These are phyloP conservation scores for Astrocystis sublimbata DNA, from an alignment of 495 filamentous ascomycete species.

Conservation along the genomic window DNA sequence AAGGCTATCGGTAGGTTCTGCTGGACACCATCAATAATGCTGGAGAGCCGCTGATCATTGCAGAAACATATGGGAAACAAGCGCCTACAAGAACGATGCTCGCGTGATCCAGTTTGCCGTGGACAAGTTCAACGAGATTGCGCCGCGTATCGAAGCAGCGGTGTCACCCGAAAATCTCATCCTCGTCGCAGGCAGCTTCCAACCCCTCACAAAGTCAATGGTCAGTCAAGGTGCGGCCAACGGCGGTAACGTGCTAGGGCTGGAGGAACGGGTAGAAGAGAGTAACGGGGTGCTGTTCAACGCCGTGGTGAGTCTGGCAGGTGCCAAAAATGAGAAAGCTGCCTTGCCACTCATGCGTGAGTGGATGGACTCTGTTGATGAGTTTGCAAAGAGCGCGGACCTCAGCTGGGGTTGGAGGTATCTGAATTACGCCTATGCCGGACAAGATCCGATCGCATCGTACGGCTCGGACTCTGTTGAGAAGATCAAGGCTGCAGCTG, in stretches of 20 bases:
- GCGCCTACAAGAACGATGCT: constrained; percentile 11
- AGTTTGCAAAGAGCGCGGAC: constrained; percentile 19
- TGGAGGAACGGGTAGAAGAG: constrained; percentile 23
- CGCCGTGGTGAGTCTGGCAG: constrained; percentile 12
- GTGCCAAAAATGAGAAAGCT: constrained; percentile 24
- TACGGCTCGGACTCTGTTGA: constrained; percentile 46
- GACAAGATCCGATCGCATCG: constrained; percentile 45
- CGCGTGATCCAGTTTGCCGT: constrained; percentile 14
- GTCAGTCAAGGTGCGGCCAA: constrained; percentile 42
- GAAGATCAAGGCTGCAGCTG: constrained; percentile 34
- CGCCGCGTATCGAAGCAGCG: neutral
- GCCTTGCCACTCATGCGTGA: constrained; percentile 18
- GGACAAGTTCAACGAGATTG: constrained; percentile 8
- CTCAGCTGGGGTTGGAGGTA: constrained; percentile 27
- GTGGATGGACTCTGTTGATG: constrained; percentile 19
- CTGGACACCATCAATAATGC: neutral
- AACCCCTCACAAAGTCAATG: constrained; percentile 43
- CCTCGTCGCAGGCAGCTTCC: constrained; percentile 40
- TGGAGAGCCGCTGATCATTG: neutral
- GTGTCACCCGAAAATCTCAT: constrained; percentile 20
- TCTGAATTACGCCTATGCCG: constrained; percentile 41
- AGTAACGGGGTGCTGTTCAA: constrained; percentile 31
- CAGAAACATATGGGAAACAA: constrained; percentile 12
- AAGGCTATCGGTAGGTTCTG: constrained; percentile 7
- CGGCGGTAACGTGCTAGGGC: constrained; percentile 53